Conservation (phyloP, 805 yeast species). For the Pichia nanzhaoensis region DNA sequence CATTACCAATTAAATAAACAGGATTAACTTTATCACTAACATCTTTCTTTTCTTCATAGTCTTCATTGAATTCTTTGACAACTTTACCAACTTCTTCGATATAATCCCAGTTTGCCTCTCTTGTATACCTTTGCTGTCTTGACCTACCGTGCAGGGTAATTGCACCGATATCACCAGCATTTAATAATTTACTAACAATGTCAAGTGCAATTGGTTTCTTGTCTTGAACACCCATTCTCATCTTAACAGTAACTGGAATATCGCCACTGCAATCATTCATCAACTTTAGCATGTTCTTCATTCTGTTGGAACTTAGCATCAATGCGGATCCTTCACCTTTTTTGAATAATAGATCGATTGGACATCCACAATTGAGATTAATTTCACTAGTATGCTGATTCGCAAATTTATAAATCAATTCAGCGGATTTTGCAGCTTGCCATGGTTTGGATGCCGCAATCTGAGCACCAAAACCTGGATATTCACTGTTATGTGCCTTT, state of each 20-base stretch:
- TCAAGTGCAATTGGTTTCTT: slow-evolving; percentile 80
- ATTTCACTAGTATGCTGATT: slow-evolving; percentile 62
- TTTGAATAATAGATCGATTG: slow-evolving; percentile 87
- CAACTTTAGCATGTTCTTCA: slow-evolving; percentile 71
- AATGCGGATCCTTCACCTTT: slow-evolving; percentile 96
- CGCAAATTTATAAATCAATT: slow-evolving; percentile 55
- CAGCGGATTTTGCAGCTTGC: slow-evolving; percentile 93
- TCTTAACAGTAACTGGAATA: slow-evolving; percentile 83
- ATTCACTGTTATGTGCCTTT: slow-evolving; percentile 75
- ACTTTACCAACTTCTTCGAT: slow-evolving; percentile 64
- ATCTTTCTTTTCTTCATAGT: slow-evolving; percentile 55
- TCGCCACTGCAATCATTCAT: slow-evolving; percentile 90
- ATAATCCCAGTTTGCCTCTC: slow-evolving; percentile 90
- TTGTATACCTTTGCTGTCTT: slow-evolving; percentile 90
- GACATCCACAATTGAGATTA: slow-evolving; percentile 95
- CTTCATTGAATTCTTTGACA: slow-evolving; percentile 53
- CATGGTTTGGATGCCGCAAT: slow-evolving; percentile 86
- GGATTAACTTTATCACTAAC: slow-evolving; percentile 44
- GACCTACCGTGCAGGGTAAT: slow-evolving; percentile 95
- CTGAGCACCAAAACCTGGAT: slow-evolving; percentile 89
- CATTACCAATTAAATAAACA: slow-evolving; percentile 88
- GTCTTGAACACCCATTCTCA: slow-evolving; percentile 87
- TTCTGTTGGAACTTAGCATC: slow-evolving; percentile 79
- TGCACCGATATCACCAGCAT: slow-evolving; percentile 68
- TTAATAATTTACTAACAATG: slow-evolving; percentile 60